Conservation (phyloP, 176 grass and related monocot species). For the Ensete glaucum region DNA sequence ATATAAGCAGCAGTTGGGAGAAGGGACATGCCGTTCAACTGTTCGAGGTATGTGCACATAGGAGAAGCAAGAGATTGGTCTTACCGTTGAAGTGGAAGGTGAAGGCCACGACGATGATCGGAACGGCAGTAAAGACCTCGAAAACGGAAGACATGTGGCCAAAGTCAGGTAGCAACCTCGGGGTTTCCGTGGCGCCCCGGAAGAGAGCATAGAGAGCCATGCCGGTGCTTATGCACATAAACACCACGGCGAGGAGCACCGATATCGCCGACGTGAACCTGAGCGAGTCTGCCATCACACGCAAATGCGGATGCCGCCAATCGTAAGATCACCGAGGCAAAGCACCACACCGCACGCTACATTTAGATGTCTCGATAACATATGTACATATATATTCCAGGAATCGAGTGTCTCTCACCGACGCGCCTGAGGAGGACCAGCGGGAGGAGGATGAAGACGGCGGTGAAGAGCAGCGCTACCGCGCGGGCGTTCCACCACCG, state of each 20-base stretch:
- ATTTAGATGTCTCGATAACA: too few species aligned
- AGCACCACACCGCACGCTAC: too few species aligned
- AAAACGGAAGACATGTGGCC: constrained; percentile 48
- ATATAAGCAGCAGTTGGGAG: not conserved
- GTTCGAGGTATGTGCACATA: not conserved
- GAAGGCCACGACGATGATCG: constrained; percentile 80
- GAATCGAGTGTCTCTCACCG: constrained; percentile 30
- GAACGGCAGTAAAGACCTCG: constrained; percentile 85
- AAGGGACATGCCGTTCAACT: not conserved
- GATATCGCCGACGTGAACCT: constrained; percentile 75
- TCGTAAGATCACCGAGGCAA: too few species aligned
- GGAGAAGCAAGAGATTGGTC: not conserved
- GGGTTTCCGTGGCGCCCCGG: constrained; percentile 48
- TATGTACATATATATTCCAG: too few species aligned
- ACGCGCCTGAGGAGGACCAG: constrained; percentile 68
- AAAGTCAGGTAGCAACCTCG: constrained; percentile 69
- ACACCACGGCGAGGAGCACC: constrained; percentile 65
- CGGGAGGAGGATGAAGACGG: constrained; percentile 51
- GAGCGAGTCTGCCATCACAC: constrained; percentile 57
- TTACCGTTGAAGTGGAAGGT: constrained; percentile 99
- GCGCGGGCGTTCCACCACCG: constrained; percentile 70
- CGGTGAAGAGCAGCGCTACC: constrained; percentile 41
- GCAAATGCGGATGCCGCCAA: too few species aligned
- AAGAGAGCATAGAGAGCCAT: constrained; percentile 71
- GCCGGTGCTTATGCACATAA: constrained; percentile 64